Evolutionary conservation across 805 yeast species (phyloP), one percentile per base, ranked within the genome.

Genomic region (Saccharomycodes ludwigii): DNA sequence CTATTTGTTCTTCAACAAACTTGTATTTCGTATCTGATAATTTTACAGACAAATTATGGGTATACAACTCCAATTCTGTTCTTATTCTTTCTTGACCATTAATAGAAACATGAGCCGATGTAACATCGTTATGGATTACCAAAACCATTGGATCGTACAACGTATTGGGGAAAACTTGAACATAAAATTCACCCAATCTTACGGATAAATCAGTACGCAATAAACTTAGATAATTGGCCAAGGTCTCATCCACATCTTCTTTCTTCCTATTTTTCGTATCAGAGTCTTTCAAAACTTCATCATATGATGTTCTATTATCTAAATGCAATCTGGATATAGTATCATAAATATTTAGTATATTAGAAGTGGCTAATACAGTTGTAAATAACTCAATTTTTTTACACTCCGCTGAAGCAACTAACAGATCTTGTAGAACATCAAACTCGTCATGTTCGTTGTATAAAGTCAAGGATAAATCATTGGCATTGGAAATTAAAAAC

Each of bases 291-390:
- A 84, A 58, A 3, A 81, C 83, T 40, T 84, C 93, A 27, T 66
- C 69, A 48, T 85, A 85, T 0, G 91, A 78, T 2, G 70, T 62
- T 39, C 65, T 66, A 41, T 73, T 77, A 40, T 83, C 94, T 42
- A 76, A 80, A 23, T 73, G 63, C 61, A 85, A 75, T 42, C 94
- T 63, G 31, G 68, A 53, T 13, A 82, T 57, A 2, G 91, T 74
- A 34, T 75, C 74, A 45, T 71, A 68, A 27, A 91, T 76, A 52
- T 86, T 95, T 40, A 77, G 64, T 19, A 83, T 60, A 45, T 80
- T 84, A 0, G 95, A 76, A 0, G 91, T 91, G 0, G 94, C 77
- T 46, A 91, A 63, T 0, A 94, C 84, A 0, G 97, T 86, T 37
- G 79, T 60, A 44, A 70, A 83, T 2, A 82, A 46, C 35, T 71